Percentiles rank a stretch among this genome's conserved stretches.
Conservation (phyloP, 148 eudicot genomes). For the Persicaria maculosa region DNA sequence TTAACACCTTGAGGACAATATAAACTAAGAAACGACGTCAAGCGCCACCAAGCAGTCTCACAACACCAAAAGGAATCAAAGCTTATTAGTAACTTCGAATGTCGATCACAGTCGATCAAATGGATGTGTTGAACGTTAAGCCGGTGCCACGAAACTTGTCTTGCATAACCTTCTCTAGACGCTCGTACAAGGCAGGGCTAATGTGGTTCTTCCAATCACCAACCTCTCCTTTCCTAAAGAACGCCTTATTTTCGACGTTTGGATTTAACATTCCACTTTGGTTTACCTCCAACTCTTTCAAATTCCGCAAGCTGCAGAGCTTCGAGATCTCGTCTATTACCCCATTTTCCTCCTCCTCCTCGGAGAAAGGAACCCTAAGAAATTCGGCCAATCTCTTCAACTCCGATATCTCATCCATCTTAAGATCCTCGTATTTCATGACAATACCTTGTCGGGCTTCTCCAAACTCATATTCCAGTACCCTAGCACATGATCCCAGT, state of each 20-base stretch:
- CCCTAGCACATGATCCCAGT: slow-evolving; percentile 9
- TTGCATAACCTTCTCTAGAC: slow-evolving; percentile 27
- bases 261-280: slow-evolving; percentile 26
- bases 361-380: slow-evolving; percentile 24
- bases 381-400: slow-evolving; percentile 28
- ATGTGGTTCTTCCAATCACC: slow-evolving; percentile 16
- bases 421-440: slow-evolving; percentile 40
- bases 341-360: slow-evolving; percentile 25
- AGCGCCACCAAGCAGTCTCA: no score
- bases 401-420: slow-evolving; percentile 9
- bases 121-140: background rate
- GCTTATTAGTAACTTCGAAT: no score
- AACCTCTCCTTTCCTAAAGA: slow-evolving; percentile 37
- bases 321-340: slow-evolving; percentile 22
- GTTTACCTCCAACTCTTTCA: slow-evolving; percentile 45
- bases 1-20: no score
- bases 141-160: slow-evolving; percentile 38
- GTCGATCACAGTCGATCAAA: background rate
- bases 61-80: no score
- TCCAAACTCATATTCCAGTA: slow-evolving; percentile 25
- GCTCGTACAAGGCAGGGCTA: slow-evolving; percentile 25
- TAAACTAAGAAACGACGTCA: no score
- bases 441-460: slow-evolving; percentile 28
- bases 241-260: slow-evolving; percentile 26
- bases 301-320: slow-evolving; percentile 30